Conservation (phyloP, 1,284 basidiomycete species). For the Termitomyces sp. region DNA sequence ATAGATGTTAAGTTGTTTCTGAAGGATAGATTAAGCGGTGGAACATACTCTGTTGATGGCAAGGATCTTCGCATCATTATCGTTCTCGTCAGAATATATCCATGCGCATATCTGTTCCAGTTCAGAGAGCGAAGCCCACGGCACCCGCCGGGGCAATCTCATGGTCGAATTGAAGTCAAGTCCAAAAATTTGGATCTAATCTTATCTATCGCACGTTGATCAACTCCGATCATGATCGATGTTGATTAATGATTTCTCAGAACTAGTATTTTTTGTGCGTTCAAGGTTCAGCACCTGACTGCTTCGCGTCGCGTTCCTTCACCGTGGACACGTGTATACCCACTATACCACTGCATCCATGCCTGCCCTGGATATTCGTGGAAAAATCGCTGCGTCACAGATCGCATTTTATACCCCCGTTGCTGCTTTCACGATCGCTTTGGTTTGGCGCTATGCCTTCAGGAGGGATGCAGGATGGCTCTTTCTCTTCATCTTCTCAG, state of each 20-base stretch:
- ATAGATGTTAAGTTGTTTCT: not conserved
- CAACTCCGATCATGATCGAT: conserved; percentile 17
- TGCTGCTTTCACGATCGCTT: conserved; percentile 35
- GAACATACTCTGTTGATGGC: conserved; percentile 69
- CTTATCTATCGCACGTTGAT: conserved; percentile 13
- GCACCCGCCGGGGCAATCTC: conserved; percentile 77
- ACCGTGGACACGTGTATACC: conserved; percentile 11
- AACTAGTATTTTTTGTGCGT: not conserved
- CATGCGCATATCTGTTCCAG: conserved; percentile 78
- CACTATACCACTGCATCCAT: conserved; percentile 25
- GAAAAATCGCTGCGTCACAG: conserved; percentile 51
- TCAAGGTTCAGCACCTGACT: conserved; percentile 2
- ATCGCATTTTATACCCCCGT: conserved; percentile 53
- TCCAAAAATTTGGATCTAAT: conserved; percentile 13
- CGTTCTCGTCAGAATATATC: conserved; percentile 70
- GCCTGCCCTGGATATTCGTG: conserved; percentile 38
- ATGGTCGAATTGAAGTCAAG: conserved; percentile 32
- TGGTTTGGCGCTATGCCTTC: conserved; percentile 48
- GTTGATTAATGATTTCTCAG: conserved; percentile 15
- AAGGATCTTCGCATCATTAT: conserved; percentile 47
- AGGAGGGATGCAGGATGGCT: conserved; percentile 56
- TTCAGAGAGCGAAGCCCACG: conserved; percentile 74
- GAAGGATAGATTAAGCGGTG: not conserved
- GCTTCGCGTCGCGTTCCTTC: conserved; percentile 13
- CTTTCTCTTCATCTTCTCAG: conserved; percentile 49